Base-by-base conservation (phyloP, 2,329 filamentous ascomycete genomes). In the Ophiostoma pallidulum region DNA sequence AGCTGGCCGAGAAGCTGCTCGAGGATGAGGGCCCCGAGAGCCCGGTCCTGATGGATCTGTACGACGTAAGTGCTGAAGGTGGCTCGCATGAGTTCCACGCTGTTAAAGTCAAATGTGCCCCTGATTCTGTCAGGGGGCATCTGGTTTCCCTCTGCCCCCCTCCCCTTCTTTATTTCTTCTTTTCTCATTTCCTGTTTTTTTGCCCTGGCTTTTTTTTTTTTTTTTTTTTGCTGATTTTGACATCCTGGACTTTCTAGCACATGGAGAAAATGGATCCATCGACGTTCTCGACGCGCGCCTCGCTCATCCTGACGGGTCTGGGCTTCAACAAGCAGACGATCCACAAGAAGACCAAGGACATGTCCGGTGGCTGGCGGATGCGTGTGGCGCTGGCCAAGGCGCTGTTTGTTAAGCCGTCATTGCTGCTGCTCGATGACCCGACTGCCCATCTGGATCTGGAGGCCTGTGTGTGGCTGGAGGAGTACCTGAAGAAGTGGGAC, bases 321-420 rank as follows among this genome's bases (percentile, higher is more conserved):
- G 92, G 92, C 57, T 98, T 98, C 81, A 95, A 98, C 82, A 97
- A 97, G 77, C 72, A 70, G 59, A 98, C 94, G 48, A 97, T 98
- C 64, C 75, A 94, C 69, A 98, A 98, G 80, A 96, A 94, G 82
- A 98, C 94, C 60, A 98, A 97, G 80, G 94, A 98, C 68, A 98
- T 98, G 94, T 98, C 92, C 57, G 92, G 92, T 87, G 92, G 92
- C 60, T 98, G 92, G 92, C 83, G 91, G 76, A 98, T 98, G 92
- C 88, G 94, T 78, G 92, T 98, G 51, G 92, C 92, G 49, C 82
- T 98, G 52, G 92, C 78, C 65, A 96, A 97, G 77, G 92, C 92
- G 49, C 83, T 98, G 45, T 98, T 98, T 74, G 91, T 98, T 71
- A 94, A 94, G 78, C 92, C 94, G 31, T 92, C 89, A 16, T 77